Evolutionary conservation across 1,284 basidiomycete genomes (phyloP), one percentile per base, ranked within the genome.

Genomic region (Ganoderma resinaceum): DNA sequence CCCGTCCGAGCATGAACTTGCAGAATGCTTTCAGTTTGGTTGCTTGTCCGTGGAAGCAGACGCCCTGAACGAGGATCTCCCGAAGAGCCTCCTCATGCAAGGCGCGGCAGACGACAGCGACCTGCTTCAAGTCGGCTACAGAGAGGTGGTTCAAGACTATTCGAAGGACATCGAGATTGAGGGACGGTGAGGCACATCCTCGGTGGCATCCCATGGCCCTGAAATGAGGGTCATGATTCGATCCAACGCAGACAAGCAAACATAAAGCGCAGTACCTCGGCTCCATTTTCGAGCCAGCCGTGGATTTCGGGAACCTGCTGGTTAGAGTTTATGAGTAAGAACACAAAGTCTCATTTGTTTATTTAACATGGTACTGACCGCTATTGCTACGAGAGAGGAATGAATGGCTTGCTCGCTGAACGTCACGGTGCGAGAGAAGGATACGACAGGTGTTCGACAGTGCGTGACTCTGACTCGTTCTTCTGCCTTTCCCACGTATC

Each of bases 111-210:
- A 31, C 52, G n/a, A 43, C 46, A 16, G 65, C 38, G 31, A 63
- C 18, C 16, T 20, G 35, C 33, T 65, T 40, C 16, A 71, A 62
- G 9, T 65, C 66, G 2, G 26, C 29, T 2, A 31, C n/a, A 14
- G 65, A 20, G 1, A 68, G 66, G 4, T n/a, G 61, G 4, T 1
- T 37, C 7, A 69, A 42, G 40, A 71, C 62, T 23, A 43, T 58
- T 3, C 63, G 65, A 31, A 69, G 42, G 20, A 61, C 46, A 53
- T 71, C 70, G 60, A 67, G 2, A 40, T 71, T 49, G 3, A 53
- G 26, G 26, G 23, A 9, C 23, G 43, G 43, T 20, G 20, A 8
- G n/a, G 40, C 16, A 42, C 20, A 18, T 18, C 4, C 16, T 42
- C 20, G 40, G 20, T 7, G 16, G 16, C 20, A 20, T 3, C 18